These are phyloP conservation scores for Trypanosoma mega DNA, from an alignment of 208 protist genomes.

Conservation along the genomic window DNA sequence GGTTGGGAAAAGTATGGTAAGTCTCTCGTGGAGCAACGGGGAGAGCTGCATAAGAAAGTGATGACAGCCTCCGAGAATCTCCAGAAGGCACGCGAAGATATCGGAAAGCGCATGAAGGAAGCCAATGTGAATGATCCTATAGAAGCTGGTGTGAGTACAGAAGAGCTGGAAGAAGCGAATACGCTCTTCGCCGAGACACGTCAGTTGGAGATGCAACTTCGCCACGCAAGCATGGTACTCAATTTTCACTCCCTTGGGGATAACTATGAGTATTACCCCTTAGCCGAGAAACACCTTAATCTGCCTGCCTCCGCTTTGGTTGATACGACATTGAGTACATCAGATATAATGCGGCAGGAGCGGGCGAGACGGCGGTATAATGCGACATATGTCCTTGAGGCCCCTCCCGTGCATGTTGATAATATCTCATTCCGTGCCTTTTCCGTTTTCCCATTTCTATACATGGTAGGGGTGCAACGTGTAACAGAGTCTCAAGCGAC, in stretches of 20 bases:
- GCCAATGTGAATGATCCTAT: constrained; percentile 27
- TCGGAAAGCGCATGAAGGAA: constrained; percentile 32
- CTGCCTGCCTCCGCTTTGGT: constrained; percentile 9
- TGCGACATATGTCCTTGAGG: constrained; percentile 5
- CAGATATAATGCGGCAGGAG: background rate
- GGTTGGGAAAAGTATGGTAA: constrained; percentile 64
- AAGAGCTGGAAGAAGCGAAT: constrained; percentile 33
- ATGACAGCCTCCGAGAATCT: constrained; percentile 26
- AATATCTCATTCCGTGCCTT: constrained; percentile 39
- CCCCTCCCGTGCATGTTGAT: constrained; percentile 37
- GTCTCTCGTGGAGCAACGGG: constrained; percentile 32
- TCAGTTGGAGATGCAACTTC: constrained; percentile 23
- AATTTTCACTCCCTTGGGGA: constrained; percentile 49
- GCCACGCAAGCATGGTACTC: constrained; percentile 36
- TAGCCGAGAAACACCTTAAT: constrained; percentile 21
- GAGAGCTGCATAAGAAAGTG: constrained; percentile 23
- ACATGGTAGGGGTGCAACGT: constrained; percentile 30
- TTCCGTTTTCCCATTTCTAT: constrained; percentile 25
- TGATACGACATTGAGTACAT: constrained; percentile 13
- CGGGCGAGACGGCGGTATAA: background rate
- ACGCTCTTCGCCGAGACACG: constrained; percentile 21
- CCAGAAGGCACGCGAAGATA: constrained; percentile 22
- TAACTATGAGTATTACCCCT: constrained; percentile 74
- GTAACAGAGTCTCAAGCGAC: constrained; percentile 26
- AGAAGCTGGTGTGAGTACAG: constrained; percentile 39